phyloP scores from a whole-genome alignment of 108 stramenopile species.

The Ochromonas danica region DNA sequence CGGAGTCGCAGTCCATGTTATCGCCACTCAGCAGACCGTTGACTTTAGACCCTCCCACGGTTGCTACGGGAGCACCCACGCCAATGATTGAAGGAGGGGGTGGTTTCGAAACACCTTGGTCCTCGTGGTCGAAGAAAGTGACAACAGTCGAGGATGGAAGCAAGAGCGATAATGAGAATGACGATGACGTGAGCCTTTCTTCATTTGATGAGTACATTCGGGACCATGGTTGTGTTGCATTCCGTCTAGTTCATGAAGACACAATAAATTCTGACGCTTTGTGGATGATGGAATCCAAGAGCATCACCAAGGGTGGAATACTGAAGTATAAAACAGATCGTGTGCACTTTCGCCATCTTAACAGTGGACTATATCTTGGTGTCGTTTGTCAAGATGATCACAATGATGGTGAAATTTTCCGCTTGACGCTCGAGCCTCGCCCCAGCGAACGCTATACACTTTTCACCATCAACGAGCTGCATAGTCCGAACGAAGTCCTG shows the following conservation, averaged over 20 bases:
- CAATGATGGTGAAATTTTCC: background rate
- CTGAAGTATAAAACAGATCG: background rate
- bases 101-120: background rate
- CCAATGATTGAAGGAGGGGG: background rate
- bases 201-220: conserved; percentile 3
- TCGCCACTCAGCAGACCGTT: background rate
- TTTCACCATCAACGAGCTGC: background rate
- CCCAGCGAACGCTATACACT: background rate
- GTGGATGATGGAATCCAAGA: conserved; percentile 24
- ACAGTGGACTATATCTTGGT: conserved; percentile 32
- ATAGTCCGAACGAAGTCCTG: background rate
- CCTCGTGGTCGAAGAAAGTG: background rate
- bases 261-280: background rate
- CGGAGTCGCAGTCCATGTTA: background rate
- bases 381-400: background rate
- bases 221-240: background rate
- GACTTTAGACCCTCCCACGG: background rate
- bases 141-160: background rate
- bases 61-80: background rate
- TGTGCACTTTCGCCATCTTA: conserved; percentile 40
- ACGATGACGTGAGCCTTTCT: background rate
- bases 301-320: background rate
- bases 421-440: background rate
- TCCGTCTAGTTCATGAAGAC: background rate
- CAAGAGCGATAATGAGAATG: background rate